Evolutionary conservation across 140 eudicot species (phyloP), one percentile per base, ranked within the genome.

Genomic region (Anethum foeniculum): DNA sequence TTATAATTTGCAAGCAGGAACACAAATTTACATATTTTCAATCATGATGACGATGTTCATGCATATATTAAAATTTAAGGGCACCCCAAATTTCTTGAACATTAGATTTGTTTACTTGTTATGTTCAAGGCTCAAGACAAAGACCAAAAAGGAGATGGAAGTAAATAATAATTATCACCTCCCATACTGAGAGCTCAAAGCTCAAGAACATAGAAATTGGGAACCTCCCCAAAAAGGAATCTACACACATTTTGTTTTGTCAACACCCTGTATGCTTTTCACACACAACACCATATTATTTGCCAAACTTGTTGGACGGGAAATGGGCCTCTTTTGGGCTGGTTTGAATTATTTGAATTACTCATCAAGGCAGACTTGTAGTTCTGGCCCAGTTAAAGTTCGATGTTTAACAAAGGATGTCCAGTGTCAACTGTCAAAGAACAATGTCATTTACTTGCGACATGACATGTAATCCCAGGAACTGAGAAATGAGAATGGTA

Each of bases 81-180:
- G 36, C 78, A 44, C 49, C 78, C 56, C 58, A 10, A 46, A 41
- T n/a, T 74, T 74, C 13, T 39, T 39, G 43, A 39, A 39, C 43
- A 39, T 39, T 2, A 39, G 3, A 18, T 0, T 8, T 6, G 34
- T 46, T 75, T 46, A 75, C 23, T 14, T 14, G 16, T 47, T 27
- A 23, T 47, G 79, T 27, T 32, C 79, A 47, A n/a, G 79, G 79
- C 79, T n/a, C 79, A 47, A n/a, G n/a, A 27, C 79, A 75, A 47
- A 75, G 79, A 75, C 79, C 79, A 75, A 75, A 75, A 75, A 48
- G 43, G 79, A 48, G 44, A 7, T 27, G 60, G 60, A 46, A 75
- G 34, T 13, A 47, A 75, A 74, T 43, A 44, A 74, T 44, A n/a
- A 13, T 43, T 6, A 74, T 19, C 34, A 16, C 62, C 11, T 54